These are phyloP conservation scores for Fusarium globosum DNA, from an alignment of 2,329 filamentous ascomycete species.

Conservation along the genomic window DNA sequence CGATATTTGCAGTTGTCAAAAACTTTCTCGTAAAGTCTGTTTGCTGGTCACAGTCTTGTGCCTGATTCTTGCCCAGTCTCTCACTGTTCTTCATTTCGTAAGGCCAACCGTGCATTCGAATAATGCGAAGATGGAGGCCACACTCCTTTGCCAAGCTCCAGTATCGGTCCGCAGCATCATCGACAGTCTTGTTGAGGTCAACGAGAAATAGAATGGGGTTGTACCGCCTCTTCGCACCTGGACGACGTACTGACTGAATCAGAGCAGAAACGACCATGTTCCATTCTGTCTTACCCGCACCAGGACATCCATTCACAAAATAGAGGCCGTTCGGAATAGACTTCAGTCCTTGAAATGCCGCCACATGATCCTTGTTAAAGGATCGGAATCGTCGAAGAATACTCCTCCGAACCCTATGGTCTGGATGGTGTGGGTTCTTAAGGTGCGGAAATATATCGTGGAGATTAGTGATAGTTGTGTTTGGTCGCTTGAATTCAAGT, in stretches of 20 bases:
- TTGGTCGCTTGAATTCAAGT: constrained; percentile 43
- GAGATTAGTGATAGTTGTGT: constrained; percentile 41
- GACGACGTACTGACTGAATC: constrained; percentile 48
- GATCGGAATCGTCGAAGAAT: constrained; percentile 47
- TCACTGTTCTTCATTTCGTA: constrained; percentile 50
- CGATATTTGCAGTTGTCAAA: constrained; percentile 43
- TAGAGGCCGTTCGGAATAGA: constrained; percentile 56
- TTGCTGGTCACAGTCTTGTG: background rate
- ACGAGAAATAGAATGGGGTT: constrained; percentile 58
- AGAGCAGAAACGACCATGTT: constrained; percentile 56
- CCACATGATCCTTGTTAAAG: constrained; percentile 54
- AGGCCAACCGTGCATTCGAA: constrained; percentile 56
- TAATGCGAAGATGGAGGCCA: constrained; percentile 49
- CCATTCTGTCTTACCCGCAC: constrained; percentile 61
- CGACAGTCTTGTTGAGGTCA: constrained; percentile 60
- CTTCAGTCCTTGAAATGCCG: constrained; percentile 50
- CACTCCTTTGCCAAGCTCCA: constrained; percentile 50
- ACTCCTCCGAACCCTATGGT: constrained; percentile 37
- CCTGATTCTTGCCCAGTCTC: constrained; percentile 41
- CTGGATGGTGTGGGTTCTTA: constrained; percentile 38
- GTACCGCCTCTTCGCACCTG: constrained; percentile 30
- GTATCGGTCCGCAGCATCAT: constrained; percentile 59
- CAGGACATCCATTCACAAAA: constrained; percentile 60
- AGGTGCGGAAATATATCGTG: constrained; percentile 50
- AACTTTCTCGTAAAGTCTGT: constrained; percentile 53